phyloP scores from a whole-genome alignment of 2,329 filamentous ascomycete species.

The Colletotrichum caudatum region DNA sequence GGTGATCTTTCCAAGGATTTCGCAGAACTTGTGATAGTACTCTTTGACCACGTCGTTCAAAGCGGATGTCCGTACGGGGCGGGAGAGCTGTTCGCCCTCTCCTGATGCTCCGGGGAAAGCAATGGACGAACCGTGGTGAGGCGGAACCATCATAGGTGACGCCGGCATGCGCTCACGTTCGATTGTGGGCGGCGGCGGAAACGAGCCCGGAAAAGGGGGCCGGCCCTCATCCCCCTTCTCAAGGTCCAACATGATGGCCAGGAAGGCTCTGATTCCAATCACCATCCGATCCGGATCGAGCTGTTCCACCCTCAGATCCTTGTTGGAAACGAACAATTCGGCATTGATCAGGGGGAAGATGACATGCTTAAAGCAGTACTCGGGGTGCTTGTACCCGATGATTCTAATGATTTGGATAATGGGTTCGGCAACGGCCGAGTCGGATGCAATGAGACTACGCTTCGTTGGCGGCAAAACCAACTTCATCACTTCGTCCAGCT shows the following conservation, averaged over 20 bases:
- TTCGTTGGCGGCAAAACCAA: slow-evolving; percentile 85
- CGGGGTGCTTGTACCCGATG: slow-evolving; percentile 92
- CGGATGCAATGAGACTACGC: slow-evolving; percentile 83
- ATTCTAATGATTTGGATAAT: slow-evolving; percentile 94
- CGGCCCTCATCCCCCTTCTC: slow-evolving; percentile 83
- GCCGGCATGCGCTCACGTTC: slow-evolving; percentile 64
- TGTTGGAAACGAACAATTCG: slow-evolving; percentile 81
- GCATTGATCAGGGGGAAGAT: slow-evolving; percentile 97
- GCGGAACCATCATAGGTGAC: slow-evolving; percentile 63
- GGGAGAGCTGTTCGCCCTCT: slow-evolving; percentile 75
- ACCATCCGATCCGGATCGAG: slow-evolving; percentile 97
- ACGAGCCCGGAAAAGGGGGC: slow-evolving; percentile 87
- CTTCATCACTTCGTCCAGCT: slow-evolving; percentile 89
- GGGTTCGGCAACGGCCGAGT: slow-evolving; percentile 86
- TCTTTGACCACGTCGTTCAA: slow-evolving; percentile 84
- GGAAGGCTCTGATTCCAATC: slow-evolving; percentile 94
- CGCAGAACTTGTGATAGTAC: slow-evolving; percentile 91
- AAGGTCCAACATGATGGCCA: slow-evolving; percentile 92
- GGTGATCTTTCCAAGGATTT: slow-evolving; percentile 94
- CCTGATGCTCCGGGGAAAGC: slow-evolving; percentile 42
- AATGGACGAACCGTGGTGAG: slow-evolving; percentile 41
- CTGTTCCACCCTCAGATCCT: slow-evolving; percentile 88
- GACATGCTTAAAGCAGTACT: slow-evolving; percentile 90
- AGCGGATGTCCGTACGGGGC: slow-evolving; percentile 69
- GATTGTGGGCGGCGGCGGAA: slow-evolving; percentile 51